Evolutionary conservation across 176 grass and related monocot species (phyloP), one percentile per base, ranked within the genome.

Genomic region (Cymbopogon citratus): DNA sequence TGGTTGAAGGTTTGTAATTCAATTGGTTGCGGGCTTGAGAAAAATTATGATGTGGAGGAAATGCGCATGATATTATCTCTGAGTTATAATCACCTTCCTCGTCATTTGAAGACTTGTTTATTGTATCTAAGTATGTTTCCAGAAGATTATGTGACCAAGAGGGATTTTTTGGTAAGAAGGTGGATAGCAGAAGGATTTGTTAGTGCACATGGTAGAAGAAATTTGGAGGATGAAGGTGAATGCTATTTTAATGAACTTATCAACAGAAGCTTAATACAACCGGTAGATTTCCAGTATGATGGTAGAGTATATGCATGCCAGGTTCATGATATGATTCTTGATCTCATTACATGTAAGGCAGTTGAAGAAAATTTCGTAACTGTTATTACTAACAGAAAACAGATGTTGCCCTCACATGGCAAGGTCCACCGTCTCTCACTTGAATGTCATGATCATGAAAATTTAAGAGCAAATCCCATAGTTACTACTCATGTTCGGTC

Each of bases 191-290:
- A 91, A 81, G 89, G 80, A 56, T 91, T 91, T 18, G 18, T 91
- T 26, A 83, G 61, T 29, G 54, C 9, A 38, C 21, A 36, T 48
- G 52, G 81, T 71, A 71, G 21, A 27, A 66, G n/a, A 35, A 80
- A 26, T 35, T 16, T 81, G 40, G 76, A 76, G 41, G 89, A 88
- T 52, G 85, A 80, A 79, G 89, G 81, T 6, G 85, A 88, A 73
- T 83, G 41, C 59, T 91, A 88, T 85, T 91, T 91, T 76, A 91
- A 91, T 80, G 89, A 91, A 74, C 82, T 91, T 48, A 77, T 91
- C 71, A 88, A 91, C n/a, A 91, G 81, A 79, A 87, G 85, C 48
- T 63, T 91, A 73, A 71, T 91, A 29, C 81, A 91, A 39, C 81
- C 85, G 8, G 29, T 73, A 19, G 57, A 63, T 56, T 73, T 81